Evolutionary conservation across 1,139 yeast species (phyloP).

Genomic region (Candida frijolesensis): DNA sequence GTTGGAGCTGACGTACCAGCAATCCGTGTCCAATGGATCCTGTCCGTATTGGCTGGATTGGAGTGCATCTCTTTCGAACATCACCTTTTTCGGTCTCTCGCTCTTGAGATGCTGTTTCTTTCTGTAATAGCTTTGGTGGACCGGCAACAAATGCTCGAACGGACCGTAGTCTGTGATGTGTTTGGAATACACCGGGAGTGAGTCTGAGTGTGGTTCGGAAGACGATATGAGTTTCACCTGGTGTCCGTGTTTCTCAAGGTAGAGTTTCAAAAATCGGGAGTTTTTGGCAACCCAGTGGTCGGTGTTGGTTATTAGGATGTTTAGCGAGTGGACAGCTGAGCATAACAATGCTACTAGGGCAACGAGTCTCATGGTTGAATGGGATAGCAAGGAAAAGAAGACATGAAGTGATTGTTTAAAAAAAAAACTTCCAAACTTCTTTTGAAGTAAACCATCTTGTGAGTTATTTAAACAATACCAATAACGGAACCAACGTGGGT

Average conservation of each 20-base stretch:
- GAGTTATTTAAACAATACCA: not conserved
- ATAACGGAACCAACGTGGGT: not conserved
- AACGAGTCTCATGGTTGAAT: not conserved
- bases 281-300: conserved; percentile 47
- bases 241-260: conserved; percentile 27
- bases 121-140: conserved; percentile 33
- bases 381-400: not conserved
- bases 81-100: conserved; percentile 24
- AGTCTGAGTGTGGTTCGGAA: conserved; percentile 28
- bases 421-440: not conserved
- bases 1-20: conserved; percentile 45
- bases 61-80: conserved; percentile 14
- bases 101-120: conserved; percentile 17
- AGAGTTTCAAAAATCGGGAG: conserved; percentile 29
- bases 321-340: conserved; percentile 18
- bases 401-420: not conserved
- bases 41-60: conserved; percentile 27
- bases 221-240: conserved; percentile 32
- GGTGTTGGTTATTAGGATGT: conserved; percentile 34
- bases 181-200: conserved; percentile 1
- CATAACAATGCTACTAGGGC: not conserved
- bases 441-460: not conserved
- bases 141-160: conserved; percentile 35
- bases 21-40: too few species aligned
- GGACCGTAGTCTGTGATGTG: conserved; percentile 28